Percentiles rank a stretch among this genome's conserved stretches.
Conservation (phyloP, 2,329 filamentous ascomycete species). For the Clarireedia hainanense region DNA sequence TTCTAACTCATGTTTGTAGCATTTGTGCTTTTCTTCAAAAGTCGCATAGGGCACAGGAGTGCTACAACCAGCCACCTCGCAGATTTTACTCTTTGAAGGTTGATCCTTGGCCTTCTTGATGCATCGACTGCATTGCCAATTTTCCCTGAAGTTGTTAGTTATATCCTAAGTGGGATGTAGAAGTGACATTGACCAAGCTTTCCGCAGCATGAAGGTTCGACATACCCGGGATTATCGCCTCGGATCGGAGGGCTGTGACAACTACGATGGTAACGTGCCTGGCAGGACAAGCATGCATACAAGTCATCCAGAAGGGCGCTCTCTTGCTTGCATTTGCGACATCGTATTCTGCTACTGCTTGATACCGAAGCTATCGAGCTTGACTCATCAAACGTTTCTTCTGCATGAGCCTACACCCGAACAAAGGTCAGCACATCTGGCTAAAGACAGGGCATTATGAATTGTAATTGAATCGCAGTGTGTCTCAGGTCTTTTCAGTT, state of each 20-base stretch:
- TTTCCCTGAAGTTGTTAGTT: neutral
- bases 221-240: neutral
- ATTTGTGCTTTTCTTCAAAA: neutral
- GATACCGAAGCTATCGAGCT: slow-evolving; percentile 5
- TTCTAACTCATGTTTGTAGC: slow-evolving; percentile 1
- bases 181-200: neutral
- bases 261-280: slow-evolving; percentile 14
- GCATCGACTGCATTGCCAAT: slow-evolving; percentile 3
- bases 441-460: neutral
- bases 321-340: slow-evolving; percentile 16
- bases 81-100: neutral
- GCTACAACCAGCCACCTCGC: neutral
- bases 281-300: slow-evolving; percentile 17
- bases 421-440: slow-evolving; percentile 9
- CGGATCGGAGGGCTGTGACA: slow-evolving; percentile 12
- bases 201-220: neutral
- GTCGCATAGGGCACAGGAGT: neutral
- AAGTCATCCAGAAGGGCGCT: slow-evolving; percentile 13
- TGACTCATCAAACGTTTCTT: slow-evolving; percentile 15
- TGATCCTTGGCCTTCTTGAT: neutral
- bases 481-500: slow-evolving; percentile 75
- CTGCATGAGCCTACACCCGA: slow-evolving; percentile 11
- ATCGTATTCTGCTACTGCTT: slow-evolving; percentile 11
- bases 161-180: neutral
- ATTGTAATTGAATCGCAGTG: neutral